phyloP scores from a whole-genome alignment of 2,329 filamentous ascomycete genomes.

The Trichoderma koningiopsis region DNA sequence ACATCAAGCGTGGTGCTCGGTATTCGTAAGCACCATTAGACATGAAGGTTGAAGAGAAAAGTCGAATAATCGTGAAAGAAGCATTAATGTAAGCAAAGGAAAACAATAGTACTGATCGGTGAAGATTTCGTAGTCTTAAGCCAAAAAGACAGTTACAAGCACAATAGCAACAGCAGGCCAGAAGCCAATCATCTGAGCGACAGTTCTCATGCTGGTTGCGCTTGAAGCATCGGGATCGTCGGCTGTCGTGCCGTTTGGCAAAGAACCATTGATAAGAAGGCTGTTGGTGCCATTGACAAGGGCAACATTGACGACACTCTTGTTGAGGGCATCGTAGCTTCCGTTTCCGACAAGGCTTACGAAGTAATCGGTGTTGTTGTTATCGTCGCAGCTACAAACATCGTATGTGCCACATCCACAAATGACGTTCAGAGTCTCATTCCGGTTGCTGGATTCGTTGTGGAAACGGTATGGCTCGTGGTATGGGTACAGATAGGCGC shows the following conservation, averaged over 20 bases:
- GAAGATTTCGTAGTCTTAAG: slow-evolving; percentile 34
- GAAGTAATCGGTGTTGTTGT: slow-evolving; percentile 60
- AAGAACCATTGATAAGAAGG: slow-evolving; percentile 74
- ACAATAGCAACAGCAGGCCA: slow-evolving; percentile 54
- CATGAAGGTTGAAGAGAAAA: neutral
- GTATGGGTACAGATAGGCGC: slow-evolving; percentile 61
- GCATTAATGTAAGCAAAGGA: neutral
- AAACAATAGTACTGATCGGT: neutral
- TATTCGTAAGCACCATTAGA: neutral
- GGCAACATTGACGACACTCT: slow-evolving; percentile 62
- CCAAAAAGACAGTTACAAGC: slow-evolving; percentile 47
- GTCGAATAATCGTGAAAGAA: neutral
- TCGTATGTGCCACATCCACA: slow-evolving; percentile 54
- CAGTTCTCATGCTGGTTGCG: slow-evolving; percentile 36
- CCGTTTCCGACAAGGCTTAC: slow-evolving; percentile 67
- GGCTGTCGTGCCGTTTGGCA: slow-evolving; percentile 66
- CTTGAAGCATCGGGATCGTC: slow-evolving; percentile 37
- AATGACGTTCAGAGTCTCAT: slow-evolving; percentile 42
- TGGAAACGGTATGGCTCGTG: slow-evolving; percentile 48
- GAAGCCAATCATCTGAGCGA: slow-evolving; percentile 48
- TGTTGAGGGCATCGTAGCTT: slow-evolving; percentile 60
- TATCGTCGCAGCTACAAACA: slow-evolving; percentile 70
- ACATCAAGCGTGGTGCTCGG: neutral
- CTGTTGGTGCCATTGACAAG: slow-evolving; percentile 46
- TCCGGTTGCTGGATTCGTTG: slow-evolving; percentile 50